A percentile compares a stretch with the other conserved stretches of the same genome.
These are phyloP conservation scores for Fusarium mangiferae DNA, from an alignment of 2,329 filamentous ascomycete genomes.

Conservation along the genomic window DNA sequence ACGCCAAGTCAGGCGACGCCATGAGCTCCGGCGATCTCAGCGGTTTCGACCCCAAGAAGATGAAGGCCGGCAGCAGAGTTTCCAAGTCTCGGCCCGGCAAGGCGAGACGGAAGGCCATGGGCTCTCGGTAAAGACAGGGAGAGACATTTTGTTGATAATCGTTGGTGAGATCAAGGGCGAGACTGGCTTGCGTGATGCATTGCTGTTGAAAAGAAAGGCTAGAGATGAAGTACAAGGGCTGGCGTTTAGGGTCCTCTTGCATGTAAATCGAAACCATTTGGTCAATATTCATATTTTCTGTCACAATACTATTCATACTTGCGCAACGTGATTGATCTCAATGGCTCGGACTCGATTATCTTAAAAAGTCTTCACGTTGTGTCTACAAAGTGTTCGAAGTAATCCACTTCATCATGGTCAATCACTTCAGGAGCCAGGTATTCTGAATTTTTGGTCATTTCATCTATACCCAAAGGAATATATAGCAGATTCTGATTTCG, in stretches of 20 bases:
- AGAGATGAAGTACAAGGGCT: conserved; percentile 39
- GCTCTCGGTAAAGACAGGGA: conserved; percentile 35
- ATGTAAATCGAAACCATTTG: conserved; percentile 39
- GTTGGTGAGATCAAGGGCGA: background rate
- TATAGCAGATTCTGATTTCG: conserved; percentile 48
- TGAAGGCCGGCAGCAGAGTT: conserved; percentile 71
- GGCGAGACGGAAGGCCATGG: conserved; percentile 59
- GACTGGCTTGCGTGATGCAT: conserved; percentile 22
- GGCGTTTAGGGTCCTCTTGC: conserved; percentile 41
- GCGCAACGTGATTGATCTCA: background rate
- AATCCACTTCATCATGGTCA: background rate
- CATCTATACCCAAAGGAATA: conserved; percentile 52
- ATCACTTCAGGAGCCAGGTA: background rate
- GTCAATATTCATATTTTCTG: conserved; percentile 35
- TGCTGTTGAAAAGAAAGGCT: conserved; percentile 37
- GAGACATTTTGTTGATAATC: conserved; percentile 2
- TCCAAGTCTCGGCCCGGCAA: conserved; percentile 62
- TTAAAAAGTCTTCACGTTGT: background rate
- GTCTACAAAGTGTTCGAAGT: background rate
- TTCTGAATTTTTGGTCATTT: conserved; percentile 47
- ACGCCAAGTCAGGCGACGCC: conserved; percentile 91
- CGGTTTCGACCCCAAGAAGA: conserved; percentile 82
- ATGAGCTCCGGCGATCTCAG: conserved; percentile 82
- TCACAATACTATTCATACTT: background rate
- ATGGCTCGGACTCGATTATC: background rate